Percentiles rank a stretch among this genome's conserved stretches.
These are phyloP conservation scores for Mayamaea pseudoterrestris DNA, from an alignment of 108 stramenopile species.

Conservation along the genomic window DNA sequence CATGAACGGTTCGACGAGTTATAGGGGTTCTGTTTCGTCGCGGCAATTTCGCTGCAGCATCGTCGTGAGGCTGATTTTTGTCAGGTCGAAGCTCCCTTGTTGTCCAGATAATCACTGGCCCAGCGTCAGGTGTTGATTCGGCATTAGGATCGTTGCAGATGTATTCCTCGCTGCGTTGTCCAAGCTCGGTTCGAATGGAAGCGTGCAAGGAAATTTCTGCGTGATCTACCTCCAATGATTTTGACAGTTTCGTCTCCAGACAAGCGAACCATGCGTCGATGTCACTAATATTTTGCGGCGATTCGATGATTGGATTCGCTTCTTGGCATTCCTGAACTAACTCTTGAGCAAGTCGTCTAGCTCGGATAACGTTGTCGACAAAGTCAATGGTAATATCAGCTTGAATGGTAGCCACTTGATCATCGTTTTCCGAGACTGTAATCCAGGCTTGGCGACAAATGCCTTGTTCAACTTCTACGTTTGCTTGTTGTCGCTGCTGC, in stretches of 20 bases:
- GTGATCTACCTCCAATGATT: slow-evolving; percentile 17
- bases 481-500: no score
- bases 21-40: no score
- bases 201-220: slow-evolving; percentile 49
- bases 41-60: slow-evolving; percentile 4
- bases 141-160: slow-evolving; percentile 51
- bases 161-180: slow-evolving; percentile 49
- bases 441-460: slow-evolving; percentile 37
- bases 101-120: slow-evolving; percentile 15
- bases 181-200: slow-evolving; percentile 25
- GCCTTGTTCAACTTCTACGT: no score
- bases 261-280: slow-evolving; percentile 22
- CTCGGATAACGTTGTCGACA: slow-evolving; percentile 44
- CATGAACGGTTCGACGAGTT: slow-evolving; percentile 27
- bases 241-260: slow-evolving; percentile 13
- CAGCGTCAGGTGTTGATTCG: slow-evolving; percentile 25
- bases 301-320: slow-evolving; percentile 7
- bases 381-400: slow-evolving; percentile 24
- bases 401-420: slow-evolving; percentile 13
- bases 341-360: slow-evolving; percentile 26
- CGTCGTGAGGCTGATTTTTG: no score
- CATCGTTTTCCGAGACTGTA: slow-evolving; percentile 1
- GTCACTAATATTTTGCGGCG: slow-evolving; percentile 9
- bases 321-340: slow-evolving; percentile 30
- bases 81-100: not conserved